These are phyloP conservation scores for Bretschneidera sinensis DNA, from an alignment of 345 rosid genomes.

Conservation along the genomic window DNA sequence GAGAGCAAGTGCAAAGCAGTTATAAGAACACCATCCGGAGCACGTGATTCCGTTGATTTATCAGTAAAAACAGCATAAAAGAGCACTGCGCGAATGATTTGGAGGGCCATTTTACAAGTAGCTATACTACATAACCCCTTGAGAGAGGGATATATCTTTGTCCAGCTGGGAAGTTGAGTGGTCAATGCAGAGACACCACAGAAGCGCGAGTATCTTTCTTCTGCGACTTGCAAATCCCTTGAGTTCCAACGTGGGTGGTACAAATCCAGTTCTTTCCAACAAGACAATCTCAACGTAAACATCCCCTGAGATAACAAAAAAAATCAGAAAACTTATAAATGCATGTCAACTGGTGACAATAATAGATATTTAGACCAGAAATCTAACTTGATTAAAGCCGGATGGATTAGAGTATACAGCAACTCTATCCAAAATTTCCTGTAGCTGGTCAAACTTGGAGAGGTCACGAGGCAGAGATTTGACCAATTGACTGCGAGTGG, in stretches of 20 bases:
- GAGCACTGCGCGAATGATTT: slow-evolving; percentile 66
- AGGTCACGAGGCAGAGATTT: slow-evolving; percentile 83
- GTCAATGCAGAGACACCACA: slow-evolving; percentile 70
- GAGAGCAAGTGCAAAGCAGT: slow-evolving; percentile 77
- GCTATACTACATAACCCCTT: slow-evolving; percentile 63
- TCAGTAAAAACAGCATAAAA: slow-evolving; percentile 72
- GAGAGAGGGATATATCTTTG: slow-evolving; percentile 69
- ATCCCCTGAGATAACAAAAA: slow-evolving; percentile 54
- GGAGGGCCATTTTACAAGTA: slow-evolving; percentile 63
- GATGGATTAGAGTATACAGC: slow-evolving; percentile 79
- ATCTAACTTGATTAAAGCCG: slow-evolving; percentile 81
- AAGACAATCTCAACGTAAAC: slow-evolving; percentile 66
- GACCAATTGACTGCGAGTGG: slow-evolving; percentile 86
- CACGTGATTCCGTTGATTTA: slow-evolving; percentile 56
- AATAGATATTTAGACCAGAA: slow-evolving; percentile 19
- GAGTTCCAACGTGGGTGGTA: slow-evolving; percentile 90
- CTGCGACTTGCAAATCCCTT: slow-evolving; percentile 87
- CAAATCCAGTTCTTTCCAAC: slow-evolving; percentile 93
- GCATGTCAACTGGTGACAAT: slow-evolving; percentile 15
- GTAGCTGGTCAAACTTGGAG: slow-evolving; percentile 68
- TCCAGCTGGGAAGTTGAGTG: slow-evolving; percentile 86
- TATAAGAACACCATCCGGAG: slow-evolving; percentile 71
- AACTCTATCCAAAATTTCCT: slow-evolving; percentile 68
- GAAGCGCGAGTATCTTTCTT: slow-evolving; percentile 82
- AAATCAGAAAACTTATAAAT: slow-evolving; percentile 2